phyloP scores from a whole-genome alignment of 352 stramenopile species.

The Globisporangium takayamanum region DNA sequence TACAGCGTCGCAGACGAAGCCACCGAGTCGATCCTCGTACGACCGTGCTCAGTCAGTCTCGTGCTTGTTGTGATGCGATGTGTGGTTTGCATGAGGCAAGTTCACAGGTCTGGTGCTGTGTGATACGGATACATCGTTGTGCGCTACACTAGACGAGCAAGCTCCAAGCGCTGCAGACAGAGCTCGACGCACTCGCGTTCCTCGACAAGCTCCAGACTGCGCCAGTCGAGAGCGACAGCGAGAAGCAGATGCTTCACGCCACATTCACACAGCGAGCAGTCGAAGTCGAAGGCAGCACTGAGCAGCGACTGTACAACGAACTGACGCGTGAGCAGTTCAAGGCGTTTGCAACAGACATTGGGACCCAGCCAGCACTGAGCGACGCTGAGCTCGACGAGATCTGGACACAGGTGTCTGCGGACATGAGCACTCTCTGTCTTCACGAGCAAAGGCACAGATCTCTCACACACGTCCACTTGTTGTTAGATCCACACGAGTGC shows the following conservation, averaged over 20 bases:
- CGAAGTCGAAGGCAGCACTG: no score
- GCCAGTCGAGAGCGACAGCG: constrained; percentile 10
- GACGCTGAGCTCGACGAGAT: constrained; percentile 45
- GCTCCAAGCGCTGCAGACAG: constrained; percentile 28
- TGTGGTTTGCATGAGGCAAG: neutral
- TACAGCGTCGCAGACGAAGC: constrained; percentile 38
- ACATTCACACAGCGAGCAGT: constrained; percentile 26
- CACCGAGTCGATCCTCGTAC: constrained; percentile 36
- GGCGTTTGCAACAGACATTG: constrained; percentile 26
- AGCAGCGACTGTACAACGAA: neutral
- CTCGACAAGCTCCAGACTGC: constrained; percentile 21
- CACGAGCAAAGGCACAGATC: neutral
- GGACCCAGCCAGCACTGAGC: constrained; percentile 20
- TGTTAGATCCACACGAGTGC: constrained; percentile 2
- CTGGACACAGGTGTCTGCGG: constrained; percentile 26
- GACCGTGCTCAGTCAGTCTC: neutral
- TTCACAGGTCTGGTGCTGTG: neutral
- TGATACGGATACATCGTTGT: neutral
- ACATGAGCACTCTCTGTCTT: no score
- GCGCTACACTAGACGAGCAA: constrained; percentile 25
- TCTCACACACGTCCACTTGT: neutral
- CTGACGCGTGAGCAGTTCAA: constrained; percentile 29
- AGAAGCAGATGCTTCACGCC: constrained; percentile 29
- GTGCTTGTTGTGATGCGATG: neutral
- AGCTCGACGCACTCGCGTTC: constrained; percentile 20